Evolutionary conservation across 768 basidiomycete genomes (phyloP).

Genomic region (Gymnopilus dilepis): DNA sequence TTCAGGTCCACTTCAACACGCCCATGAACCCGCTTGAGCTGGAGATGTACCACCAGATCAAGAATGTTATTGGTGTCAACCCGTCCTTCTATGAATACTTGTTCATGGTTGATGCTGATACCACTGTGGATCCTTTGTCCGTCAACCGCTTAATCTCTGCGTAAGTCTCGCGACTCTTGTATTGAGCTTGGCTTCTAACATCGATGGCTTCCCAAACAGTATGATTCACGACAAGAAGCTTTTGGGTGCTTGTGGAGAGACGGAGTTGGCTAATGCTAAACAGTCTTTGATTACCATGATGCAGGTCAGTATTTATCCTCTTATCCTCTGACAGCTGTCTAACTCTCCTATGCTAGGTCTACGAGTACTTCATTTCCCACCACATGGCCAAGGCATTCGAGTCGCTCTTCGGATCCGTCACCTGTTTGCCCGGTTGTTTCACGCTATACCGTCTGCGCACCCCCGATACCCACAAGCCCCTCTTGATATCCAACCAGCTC

Average conservation of each 20-base stretch:
- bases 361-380: conserved; percentile 99
- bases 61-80: conserved; percentile 99
- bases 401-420: conserved; percentile 94
- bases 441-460: conserved; percentile 95
- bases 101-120: conserved; percentile 95
- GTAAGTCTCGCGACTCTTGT: conserved; percentile 51
- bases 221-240: conserved; percentile 98
- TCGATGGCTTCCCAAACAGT: conserved; percentile 42
- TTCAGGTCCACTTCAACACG: conserved; percentile 92
- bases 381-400: conserved; percentile 99
- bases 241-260: conserved; percentile 96
- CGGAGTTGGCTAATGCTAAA: conserved; percentile 89
- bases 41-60: conserved; percentile 99
- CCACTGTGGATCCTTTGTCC: conserved; percentile 86
- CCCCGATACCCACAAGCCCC: conserved; percentile 92
- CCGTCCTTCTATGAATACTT: conserved; percentile 98
- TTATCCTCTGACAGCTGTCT: neutral
- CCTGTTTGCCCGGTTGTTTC: conserved; percentile 99
- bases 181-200: neutral
- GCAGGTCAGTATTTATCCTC: conserved; percentile 59
- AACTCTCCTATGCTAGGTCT: conserved; percentile 59
- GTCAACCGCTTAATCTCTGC: conserved; percentile 92
- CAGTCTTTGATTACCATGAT: conserved; percentile 97
- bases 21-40: conserved; percentile 97
- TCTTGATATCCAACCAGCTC: conserved; percentile 90